Conservation (phyloP, 495 filamentous ascomycete genomes). For the Hypoxylon perforatum region DNA sequence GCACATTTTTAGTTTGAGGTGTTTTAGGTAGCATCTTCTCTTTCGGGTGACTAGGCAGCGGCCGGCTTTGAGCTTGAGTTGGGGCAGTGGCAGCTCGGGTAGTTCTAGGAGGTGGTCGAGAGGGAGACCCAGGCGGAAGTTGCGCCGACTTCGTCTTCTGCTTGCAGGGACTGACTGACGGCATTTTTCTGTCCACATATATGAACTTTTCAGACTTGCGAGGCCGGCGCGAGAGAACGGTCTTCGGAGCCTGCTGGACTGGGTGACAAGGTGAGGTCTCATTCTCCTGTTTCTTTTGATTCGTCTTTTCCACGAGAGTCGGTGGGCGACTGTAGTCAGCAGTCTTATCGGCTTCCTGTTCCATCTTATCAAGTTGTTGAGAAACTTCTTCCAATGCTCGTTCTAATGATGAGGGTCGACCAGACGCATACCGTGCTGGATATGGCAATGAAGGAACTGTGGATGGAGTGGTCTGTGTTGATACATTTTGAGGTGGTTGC, state of each 20-base stretch:
- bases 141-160: slow-evolving; percentile 26
- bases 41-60: not conserved
- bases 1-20: slow-evolving; percentile 27
- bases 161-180: slow-evolving; percentile 10
- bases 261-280: slow-evolving; percentile 5
- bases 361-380: slow-evolving; percentile 48
- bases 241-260: not conserved
- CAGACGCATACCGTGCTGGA: slow-evolving; percentile 45
- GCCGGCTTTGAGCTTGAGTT: not conserved
- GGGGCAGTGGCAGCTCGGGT: slow-evolving; percentile 5
- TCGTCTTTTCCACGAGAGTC: slow-evolving; percentile 27
- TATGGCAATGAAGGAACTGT: slow-evolving; percentile 44
- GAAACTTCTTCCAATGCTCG: slow-evolving; percentile 52
- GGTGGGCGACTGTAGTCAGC: slow-evolving; percentile 5
- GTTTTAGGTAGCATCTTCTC: slow-evolving; percentile 33
- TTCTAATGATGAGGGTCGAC: slow-evolving; percentile 50
- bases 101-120: slow-evolving; percentile 19
- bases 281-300: slow-evolving; percentile 16
- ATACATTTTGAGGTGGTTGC: slow-evolving; percentile 5
- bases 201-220: slow-evolving; percentile 31
- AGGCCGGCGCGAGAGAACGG: slow-evolving; percentile 23
- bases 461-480: slow-evolving; percentile 35
- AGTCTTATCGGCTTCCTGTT: slow-evolving; percentile 23
- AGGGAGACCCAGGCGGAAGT: not conserved
- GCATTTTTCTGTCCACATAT: slow-evolving; percentile 39